Evolutionary conservation across 2,329 filamentous ascomycete genomes (phyloP).

Genomic region (Microascus cirrosus): DNA sequence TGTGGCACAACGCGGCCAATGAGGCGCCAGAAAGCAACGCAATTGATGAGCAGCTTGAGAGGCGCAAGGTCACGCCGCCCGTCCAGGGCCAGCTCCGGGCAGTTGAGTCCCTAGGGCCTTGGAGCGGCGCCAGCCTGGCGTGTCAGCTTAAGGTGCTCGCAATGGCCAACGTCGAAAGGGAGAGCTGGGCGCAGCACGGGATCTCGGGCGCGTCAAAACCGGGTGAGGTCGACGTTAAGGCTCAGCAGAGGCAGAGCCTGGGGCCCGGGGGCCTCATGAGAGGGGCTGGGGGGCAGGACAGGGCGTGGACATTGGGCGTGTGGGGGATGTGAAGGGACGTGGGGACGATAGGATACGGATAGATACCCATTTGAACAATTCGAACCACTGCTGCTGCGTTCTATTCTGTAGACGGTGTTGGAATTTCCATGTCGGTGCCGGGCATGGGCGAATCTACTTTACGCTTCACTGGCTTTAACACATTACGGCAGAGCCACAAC

Average conservation of each 20-base stretch:
- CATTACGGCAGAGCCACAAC: no score
- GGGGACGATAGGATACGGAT: background rate
- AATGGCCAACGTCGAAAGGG: slow-evolving; percentile 59
- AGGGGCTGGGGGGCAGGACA: background rate
- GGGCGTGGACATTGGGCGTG: background rate
- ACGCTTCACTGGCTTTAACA: no score
- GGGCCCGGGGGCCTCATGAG: slow-evolving; percentile 36
- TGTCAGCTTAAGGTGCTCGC: slow-evolving; percentile 58
- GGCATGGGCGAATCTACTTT: no score
- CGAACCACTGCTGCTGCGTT: background rate
- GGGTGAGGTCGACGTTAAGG: slow-evolving; percentile 46
- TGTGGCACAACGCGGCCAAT: slow-evolving; percentile 29
- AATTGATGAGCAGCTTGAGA: slow-evolving; percentile 46
- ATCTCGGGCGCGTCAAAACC: slow-evolving; percentile 48
- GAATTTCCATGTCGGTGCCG: no score
- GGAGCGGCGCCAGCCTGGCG: slow-evolving; percentile 62
- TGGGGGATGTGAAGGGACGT: slow-evolving; percentile 1
- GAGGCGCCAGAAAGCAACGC: slow-evolving; percentile 39
- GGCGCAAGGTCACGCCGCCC: slow-evolving; percentile 18
- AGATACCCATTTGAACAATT: background rate
- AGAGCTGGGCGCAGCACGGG: slow-evolving; percentile 60
- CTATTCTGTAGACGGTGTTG: background rate
- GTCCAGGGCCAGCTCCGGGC: slow-evolving; percentile 52
- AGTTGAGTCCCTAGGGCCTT: slow-evolving; percentile 60
- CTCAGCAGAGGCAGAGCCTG: slow-evolving; percentile 53